Conservation (phyloP, 768 basidiomycete species). For the Asterophora lycoperdoides region DNA sequence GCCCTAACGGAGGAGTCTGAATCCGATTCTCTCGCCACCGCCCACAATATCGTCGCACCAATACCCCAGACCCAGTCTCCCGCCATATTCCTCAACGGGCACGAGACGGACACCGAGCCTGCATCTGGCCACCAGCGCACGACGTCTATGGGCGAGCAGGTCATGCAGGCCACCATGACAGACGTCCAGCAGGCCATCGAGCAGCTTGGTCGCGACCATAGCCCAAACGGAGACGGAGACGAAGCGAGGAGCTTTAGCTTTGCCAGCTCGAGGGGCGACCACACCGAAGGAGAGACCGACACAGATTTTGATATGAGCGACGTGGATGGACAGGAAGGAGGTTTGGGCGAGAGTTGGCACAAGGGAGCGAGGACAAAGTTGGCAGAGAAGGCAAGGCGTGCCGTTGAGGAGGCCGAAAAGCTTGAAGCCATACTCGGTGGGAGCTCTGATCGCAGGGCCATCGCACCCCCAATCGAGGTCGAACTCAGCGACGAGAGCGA, state of each 20-base stretch:
- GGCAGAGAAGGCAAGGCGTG: conserved; percentile 64
- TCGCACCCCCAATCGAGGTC: conserved; percentile 64
- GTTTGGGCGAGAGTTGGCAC: conserved; percentile 53
- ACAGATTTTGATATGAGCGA: conserved; percentile 48
- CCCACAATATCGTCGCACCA: conserved; percentile 30
- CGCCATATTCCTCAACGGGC: conserved; percentile 24
- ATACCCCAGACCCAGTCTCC: conserved; percentile 36
- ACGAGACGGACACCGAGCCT: conserved; percentile 22
- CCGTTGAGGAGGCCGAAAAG: conserved; percentile 54
- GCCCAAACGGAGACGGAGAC: conserved; percentile 38
- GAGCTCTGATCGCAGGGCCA: conserved; percentile 21
- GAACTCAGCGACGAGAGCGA: conserved; percentile 82
- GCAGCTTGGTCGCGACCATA: conserved; percentile 58
- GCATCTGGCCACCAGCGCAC: conserved; percentile 19
- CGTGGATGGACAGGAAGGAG: conserved; percentile 37
- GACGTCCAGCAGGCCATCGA: conserved; percentile 91
- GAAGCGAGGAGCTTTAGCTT: conserved; percentile 74
- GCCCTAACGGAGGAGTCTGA: conserved; percentile 48
- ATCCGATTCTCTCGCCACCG: conserved; percentile 25
- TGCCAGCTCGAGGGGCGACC: conserved; percentile 57
- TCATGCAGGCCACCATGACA: conserved; percentile 86
- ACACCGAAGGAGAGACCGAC: conserved; percentile 56
- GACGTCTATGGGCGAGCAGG: conserved; percentile 37
- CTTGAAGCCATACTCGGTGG: conserved; percentile 37
- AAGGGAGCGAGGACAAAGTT: conserved; percentile 60